Base-by-base conservation (phyloP, 1,284 basidiomycete genomes). In the Cryptococcus sp. region DNA sequence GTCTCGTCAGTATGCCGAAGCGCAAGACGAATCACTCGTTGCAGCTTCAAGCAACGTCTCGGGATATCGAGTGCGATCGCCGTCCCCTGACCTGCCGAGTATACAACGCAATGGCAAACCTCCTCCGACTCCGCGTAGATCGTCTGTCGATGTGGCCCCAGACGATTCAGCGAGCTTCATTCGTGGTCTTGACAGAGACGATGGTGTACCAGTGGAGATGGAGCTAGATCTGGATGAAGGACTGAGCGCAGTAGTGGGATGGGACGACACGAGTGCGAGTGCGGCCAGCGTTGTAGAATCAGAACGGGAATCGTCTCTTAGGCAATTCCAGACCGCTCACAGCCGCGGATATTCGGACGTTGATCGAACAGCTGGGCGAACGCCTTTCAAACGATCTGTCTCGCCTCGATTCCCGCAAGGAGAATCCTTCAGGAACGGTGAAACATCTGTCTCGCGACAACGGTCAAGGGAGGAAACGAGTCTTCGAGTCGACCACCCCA, bases 151-250 rank as follows among this genome's bases (percentile, higher is more conserved):
- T 43, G 41, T 67, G 11, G 63, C 68, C 8, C 69, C 70, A 7
- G 65, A 70, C 48, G 62, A 69, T 23, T 64, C 66, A 15, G 62
- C 57, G 3, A 48, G 62, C 3, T 77, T 77, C 46, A 73, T 66
- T 0, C 48, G 59, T 4, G 67, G 68, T 13, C 53, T 71, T 1
- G 65, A 62, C 39, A 35, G 13, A 10, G 13, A 35, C 30, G 30
- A 35, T 10, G 30, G 30, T 35, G 30, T 35, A 10, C 63, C 52
- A 8, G 22, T 65, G 25, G 66, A 71, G 39, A 55, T 71, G n/a
- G 75, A 72, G 23, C 47, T 76, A 27, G 75, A 76, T 55, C 46
- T 73, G 23, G 71, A 72, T 56, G 67, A 70, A 64, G 61, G 55
- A 13, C 25, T 58, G 38, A 59, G 57, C 27, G 41, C 41, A 39